Percentiles rank a stretch among this genome's conserved stretches.
These are phyloP conservation scores for Cardamine chenopodiifolia DNA, from an alignment of 345 rosid species.

Conservation along the genomic window DNA sequence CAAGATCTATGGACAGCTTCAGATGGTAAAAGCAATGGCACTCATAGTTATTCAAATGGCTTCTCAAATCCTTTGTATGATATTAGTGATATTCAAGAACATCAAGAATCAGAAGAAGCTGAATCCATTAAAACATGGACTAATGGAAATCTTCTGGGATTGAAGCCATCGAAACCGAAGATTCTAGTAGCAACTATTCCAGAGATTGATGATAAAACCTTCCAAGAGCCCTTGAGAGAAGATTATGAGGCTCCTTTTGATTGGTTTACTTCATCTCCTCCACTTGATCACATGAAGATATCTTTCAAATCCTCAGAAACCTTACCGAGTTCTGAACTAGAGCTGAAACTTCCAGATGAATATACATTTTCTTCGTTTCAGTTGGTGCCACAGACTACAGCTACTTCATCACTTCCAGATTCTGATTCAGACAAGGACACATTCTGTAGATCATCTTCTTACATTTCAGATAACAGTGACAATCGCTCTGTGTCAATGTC, in stretches of 20 bases:
- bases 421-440: conserved; percentile 86
- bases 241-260: conserved; percentile 43
- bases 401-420: conserved; percentile 44
- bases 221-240: conserved; percentile 38
- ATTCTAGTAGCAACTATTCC: conserved; percentile 41
- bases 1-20: conserved; percentile 43
- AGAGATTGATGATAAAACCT: conserved; percentile 19
- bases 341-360: conserved; percentile 68
- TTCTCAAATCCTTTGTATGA: conserved; percentile 43
- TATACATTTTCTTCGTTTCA: conserved; percentile 84
- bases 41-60: conserved; percentile 36
- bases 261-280: conserved; percentile 81
- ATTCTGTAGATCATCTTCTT: conserved; percentile 84
- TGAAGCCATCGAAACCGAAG: conserved; percentile 77
- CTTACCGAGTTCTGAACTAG: conserved; percentile 59
- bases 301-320: conserved; percentile 76
- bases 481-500: conserved; percentile 62
- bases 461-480: conserved; percentile 62
- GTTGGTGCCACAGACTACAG: conserved; percentile 69
- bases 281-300: conserved; percentile 86
- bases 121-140: conserved; percentile 69
- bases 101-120: conserved; percentile 38
- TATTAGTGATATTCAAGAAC: conserved; percentile 21
- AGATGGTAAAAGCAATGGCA: conserved; percentile 32
- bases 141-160: conserved; percentile 82